Conservation (phyloP, 129 eudicot genomes). For the Pulicaria dysenterica region DNA sequence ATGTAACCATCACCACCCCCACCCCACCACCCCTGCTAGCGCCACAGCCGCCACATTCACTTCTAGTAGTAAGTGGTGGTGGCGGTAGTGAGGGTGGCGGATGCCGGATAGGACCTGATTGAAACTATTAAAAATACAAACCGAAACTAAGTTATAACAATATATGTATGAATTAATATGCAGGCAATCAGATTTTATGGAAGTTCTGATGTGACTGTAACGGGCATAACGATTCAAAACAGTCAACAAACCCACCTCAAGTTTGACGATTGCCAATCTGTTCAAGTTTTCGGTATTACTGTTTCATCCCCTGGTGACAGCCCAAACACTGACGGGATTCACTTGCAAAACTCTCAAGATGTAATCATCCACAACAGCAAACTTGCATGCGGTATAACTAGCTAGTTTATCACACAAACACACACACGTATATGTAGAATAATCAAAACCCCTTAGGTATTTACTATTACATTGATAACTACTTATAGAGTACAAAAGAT, state of each 20-base stretch:
- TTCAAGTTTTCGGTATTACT: slow-evolving; percentile 49
- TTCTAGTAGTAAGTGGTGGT: no score
- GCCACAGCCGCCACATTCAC: no score
- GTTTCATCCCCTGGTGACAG: slow-evolving; percentile 76
- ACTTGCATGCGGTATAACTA: slow-evolving; percentile 76
- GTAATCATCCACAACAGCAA: slow-evolving; percentile 51
- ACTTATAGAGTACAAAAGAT: no score
- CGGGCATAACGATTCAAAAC: slow-evolving; percentile 69
- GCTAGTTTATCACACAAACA: no score
- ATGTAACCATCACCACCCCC: no score
- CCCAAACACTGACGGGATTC: slow-evolving; percentile 90
- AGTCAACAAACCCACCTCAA: slow-evolving; percentile 73
- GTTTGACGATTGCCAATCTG: slow-evolving; percentile 63
- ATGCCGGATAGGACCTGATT: no score
- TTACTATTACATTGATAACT: no score
- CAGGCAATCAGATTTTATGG: slow-evolving; percentile 78
- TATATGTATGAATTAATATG: not conserved
- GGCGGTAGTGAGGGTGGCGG: no score
- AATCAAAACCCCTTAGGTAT: no score
- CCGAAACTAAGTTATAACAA: not conserved
- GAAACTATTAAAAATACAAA: no score
- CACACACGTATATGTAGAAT: no score
- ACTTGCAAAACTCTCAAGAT: slow-evolving; percentile 70
- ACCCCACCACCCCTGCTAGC: no score
- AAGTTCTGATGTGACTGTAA: slow-evolving; percentile 55